phyloP scores from a whole-genome alignment of 768 basidiomycete species.

The Psilocybe cyanescens region DNA sequence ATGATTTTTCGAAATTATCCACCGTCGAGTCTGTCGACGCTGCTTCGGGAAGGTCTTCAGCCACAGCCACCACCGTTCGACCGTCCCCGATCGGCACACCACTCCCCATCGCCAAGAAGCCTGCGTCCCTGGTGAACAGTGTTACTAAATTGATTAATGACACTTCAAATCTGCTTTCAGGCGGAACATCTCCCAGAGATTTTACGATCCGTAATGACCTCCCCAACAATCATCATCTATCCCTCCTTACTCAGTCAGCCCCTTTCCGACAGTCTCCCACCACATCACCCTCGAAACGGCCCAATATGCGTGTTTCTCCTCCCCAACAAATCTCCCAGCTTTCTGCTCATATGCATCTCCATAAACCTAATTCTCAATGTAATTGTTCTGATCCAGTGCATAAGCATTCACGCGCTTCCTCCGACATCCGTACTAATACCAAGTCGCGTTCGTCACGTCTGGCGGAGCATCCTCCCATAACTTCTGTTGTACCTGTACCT shows the following conservation, averaged over 20 bases:
- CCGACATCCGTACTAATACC: conserved; percentile 21
- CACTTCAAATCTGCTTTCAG: conserved; percentile 22
- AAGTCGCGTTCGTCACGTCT: conserved; percentile 25
- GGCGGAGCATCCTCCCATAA: conserved; percentile 20
- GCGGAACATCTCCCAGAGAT: conserved; percentile 21
- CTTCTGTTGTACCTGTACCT: conserved; percentile 10
- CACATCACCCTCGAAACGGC: conserved; percentile 27
- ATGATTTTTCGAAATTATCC: conserved; percentile 41
- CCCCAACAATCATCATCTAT: conserved; percentile 40
- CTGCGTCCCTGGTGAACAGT: conserved; percentile 27
- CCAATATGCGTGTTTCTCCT: conserved; percentile 35
- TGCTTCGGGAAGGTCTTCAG: conserved; percentile 43
- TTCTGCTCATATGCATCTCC: conserved; percentile 42
- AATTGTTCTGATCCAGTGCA: conserved; percentile 28
- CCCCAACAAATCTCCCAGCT: conserved; percentile 44
- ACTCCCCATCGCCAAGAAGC: conserved; percentile 27
- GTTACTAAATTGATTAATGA: conserved; percentile 28
- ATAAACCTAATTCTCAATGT: conserved; percentile 32
- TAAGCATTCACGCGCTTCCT: conserved; percentile 19
- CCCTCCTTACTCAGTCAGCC: conserved; percentile 69
- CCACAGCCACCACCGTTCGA: conserved; percentile 42
- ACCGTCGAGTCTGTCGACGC: conserved; percentile 26
- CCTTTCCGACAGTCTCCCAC: conserved; percentile 37
- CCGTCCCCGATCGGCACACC: conserved; percentile 46
- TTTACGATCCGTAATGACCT: conserved; percentile 15